phyloP scores from a whole-genome alignment of 768 basidiomycete species.

The Chalciporus piperatus region DNA sequence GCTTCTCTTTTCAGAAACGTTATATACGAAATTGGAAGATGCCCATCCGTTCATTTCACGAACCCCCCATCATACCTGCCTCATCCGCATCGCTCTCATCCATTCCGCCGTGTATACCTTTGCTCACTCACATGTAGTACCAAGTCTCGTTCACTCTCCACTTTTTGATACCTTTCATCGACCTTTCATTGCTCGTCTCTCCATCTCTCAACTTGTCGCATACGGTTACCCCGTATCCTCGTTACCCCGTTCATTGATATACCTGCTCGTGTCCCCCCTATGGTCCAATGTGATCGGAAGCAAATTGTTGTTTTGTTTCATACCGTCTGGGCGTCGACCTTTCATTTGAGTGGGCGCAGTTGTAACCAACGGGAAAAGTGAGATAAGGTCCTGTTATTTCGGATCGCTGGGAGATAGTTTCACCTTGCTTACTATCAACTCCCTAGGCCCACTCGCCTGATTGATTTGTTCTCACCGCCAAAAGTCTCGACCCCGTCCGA shows the following conservation, averaged over 20 bases:
- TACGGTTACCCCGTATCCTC: constrained; percentile 38
- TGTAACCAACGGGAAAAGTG: neutral
- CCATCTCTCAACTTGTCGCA: constrained; percentile 28
- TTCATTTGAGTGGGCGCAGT: constrained; percentile 27
- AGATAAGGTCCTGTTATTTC: neutral
- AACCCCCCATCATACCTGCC: constrained; percentile 29
- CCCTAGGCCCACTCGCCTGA: constrained; percentile 6
- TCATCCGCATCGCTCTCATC: constrained; percentile 37
- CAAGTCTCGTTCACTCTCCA: constrained; percentile 31
- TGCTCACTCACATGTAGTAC: constrained; percentile 37
- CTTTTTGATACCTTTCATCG: constrained; percentile 34
- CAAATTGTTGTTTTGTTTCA: constrained; percentile 9
- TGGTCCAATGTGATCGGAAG: constrained; percentile 17
- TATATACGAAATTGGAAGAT: constrained; percentile 36
- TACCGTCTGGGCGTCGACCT: constrained; percentile 17
- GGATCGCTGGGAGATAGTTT: neutral
- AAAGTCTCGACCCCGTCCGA: neutral
- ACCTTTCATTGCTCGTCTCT: constrained; percentile 23
- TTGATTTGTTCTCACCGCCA: constrained; percentile 12
- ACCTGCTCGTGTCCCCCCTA: constrained; percentile 20
- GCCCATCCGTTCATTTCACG: constrained; percentile 34
- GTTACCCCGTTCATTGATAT: constrained; percentile 36
- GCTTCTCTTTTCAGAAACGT: constrained; percentile 26
- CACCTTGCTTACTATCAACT: constrained; percentile 7
- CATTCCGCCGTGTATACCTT: constrained; percentile 38